Percentiles rank a stretch among this genome's conserved stretches.
phyloP scores from a whole-genome alignment of 2,329 filamentous ascomycete species.

The Alternaria sp. region DNA sequence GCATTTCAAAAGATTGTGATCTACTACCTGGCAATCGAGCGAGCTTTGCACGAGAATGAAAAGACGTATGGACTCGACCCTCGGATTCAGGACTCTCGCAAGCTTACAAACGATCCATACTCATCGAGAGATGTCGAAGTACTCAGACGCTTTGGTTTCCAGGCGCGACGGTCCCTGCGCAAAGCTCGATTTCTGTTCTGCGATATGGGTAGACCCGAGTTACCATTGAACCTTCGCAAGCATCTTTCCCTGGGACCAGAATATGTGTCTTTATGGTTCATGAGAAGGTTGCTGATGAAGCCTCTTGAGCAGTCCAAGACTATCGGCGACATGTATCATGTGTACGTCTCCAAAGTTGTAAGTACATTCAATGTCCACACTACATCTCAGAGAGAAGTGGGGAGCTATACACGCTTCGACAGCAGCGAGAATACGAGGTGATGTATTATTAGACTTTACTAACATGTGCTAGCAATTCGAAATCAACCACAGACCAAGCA shows the following conservation, averaged over 20 bases:
- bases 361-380: constrained; percentile 1
- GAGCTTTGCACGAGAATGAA: constrained; percentile 28
- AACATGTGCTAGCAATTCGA: constrained; percentile 38
- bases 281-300: constrained; percentile 37
- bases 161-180: constrained; percentile 15
- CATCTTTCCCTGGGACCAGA: constrained; percentile 35
- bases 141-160: constrained; percentile 25
- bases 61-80: constrained; percentile 1
- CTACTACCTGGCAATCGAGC: constrained; percentile 36
- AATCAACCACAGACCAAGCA: constrained; percentile 42
- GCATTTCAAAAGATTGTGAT: constrained; percentile 29
- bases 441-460: not conserved
- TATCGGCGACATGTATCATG: constrained; percentile 38
- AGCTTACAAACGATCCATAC: constrained; percentile 7
- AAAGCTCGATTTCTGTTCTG: constrained; percentile 33
- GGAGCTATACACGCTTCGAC: not conserved
- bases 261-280: constrained; percentile 40
- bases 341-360: constrained; percentile 41
- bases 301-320: constrained; percentile 36
- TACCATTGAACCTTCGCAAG: constrained; percentile 13
- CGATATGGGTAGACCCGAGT: constrained; percentile 27
- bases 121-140: constrained; percentile 19
- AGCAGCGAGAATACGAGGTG: not conserved
- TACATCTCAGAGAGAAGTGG: not conserved
- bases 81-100: not conserved